These are phyloP conservation scores for Mycosphaerella arachidis DNA, from an alignment of 2,329 filamentous ascomycete species.

Conservation along the genomic window DNA sequence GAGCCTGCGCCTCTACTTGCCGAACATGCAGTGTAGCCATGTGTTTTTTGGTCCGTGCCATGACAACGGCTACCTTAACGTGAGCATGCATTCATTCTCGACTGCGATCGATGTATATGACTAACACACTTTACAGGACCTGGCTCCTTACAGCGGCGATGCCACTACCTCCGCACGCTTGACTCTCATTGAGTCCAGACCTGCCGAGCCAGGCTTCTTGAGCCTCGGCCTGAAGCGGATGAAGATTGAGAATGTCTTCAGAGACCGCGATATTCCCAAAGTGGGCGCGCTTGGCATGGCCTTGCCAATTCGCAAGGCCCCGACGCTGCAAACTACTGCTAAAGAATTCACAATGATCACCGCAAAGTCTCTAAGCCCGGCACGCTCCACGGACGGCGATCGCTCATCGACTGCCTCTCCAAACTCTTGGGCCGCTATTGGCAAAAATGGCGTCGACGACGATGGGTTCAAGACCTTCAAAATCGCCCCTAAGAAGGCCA, in stretches of 20 bases:
- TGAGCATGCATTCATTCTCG: slow-evolving; percentile 29
- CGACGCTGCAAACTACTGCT: slow-evolving; percentile 4
- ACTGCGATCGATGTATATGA: slow-evolving; percentile 28
- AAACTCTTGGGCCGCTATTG: slow-evolving; percentile 39
- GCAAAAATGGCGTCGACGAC: slow-evolving; percentile 30
- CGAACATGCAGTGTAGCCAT: slow-evolving; percentile 42
- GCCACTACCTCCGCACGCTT: slow-evolving; percentile 35
- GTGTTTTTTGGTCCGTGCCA: slow-evolving; percentile 47
- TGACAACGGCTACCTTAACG: slow-evolving; percentile 40
- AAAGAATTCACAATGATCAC: slow-evolving; percentile 5
- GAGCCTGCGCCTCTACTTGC: slow-evolving; percentile 44
- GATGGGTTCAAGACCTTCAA: slow-evolving; percentile 36
- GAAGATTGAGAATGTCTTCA: slow-evolving; percentile 41
- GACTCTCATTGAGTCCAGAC: slow-evolving; percentile 44
- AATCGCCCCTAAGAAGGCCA: slow-evolving; percentile 34
- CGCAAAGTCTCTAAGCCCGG: slow-evolving; percentile 20
- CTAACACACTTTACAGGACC: slow-evolving; percentile 33
- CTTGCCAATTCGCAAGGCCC: background rate
- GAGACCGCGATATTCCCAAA: slow-evolving; percentile 8
- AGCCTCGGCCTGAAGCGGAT: slow-evolving; percentile 39
- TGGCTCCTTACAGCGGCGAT: slow-evolving; percentile 45
- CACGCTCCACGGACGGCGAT: slow-evolving; percentile 14
- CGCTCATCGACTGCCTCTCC: slow-evolving; percentile 10
- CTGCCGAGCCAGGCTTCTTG: slow-evolving; percentile 39
- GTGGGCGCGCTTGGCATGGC: background rate